Conservation (phyloP, 805 yeast species). For the Myxozyma kluyveri region DNA sequence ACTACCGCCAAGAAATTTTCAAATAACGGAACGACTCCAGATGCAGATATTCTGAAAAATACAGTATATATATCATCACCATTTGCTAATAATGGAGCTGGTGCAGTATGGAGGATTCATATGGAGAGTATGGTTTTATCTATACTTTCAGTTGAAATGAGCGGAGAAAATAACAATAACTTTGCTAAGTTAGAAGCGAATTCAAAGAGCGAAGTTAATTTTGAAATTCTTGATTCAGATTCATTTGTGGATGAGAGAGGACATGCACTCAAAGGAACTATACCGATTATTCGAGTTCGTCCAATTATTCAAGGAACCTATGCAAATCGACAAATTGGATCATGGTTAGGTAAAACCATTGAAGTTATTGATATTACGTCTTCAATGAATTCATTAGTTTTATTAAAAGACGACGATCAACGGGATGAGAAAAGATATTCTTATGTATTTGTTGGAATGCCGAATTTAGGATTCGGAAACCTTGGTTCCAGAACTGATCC, state of each 20-base stretch:
- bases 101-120: slow-evolving; percentile 48
- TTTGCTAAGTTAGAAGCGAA: neutral
- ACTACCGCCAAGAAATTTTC: slow-evolving; percentile 29
- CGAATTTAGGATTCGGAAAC: slow-evolving; percentile 19
- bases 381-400: neutral
- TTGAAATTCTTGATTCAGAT: neutral
- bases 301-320: slow-evolving; percentile 11
- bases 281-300: slow-evolving; percentile 11
- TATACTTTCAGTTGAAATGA: neutral
- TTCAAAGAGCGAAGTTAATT: neutral
- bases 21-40: slow-evolving; percentile 21
- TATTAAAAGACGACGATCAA: neutral
- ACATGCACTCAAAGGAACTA: neutral
- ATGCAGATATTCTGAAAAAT: slow-evolving; percentile 5
- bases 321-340: slow-evolving; percentile 11
- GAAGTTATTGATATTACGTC: slow-evolving; percentile 6
- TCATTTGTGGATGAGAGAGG: neutral
- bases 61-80: slow-evolving; percentile 45
- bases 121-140: slow-evolving; percentile 9
- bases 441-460: slow-evolving; percentile 26
- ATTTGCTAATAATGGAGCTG: slow-evolving; percentile 43
- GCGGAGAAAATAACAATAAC: too few relatives aligned
- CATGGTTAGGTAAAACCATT: slow-evolving; percentile 24
- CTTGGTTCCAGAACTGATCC: slow-evolving; percentile 6
- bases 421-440: neutral